Evolutionary conservation across 768 basidiomycete genomes (phyloP).

Genomic region (Trametes cinnabarina): DNA sequence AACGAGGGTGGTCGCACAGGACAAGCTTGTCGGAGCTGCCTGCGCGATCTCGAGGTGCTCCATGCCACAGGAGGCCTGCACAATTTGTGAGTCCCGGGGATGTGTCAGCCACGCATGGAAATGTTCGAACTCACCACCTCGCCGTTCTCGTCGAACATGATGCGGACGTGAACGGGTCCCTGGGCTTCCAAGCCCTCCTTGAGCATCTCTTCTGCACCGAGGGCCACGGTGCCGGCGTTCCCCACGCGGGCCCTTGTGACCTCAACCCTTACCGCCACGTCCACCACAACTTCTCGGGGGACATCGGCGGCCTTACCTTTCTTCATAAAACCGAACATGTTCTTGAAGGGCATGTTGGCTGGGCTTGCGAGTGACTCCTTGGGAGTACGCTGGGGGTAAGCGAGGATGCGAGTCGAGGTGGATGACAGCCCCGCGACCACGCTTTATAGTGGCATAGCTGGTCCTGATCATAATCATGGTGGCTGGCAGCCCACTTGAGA

Average conservation of each 20-base stretch:
- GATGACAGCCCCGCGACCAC: background rate
- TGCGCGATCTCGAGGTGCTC: background rate
- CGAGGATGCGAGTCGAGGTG: background rate
- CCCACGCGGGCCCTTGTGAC: background rate
- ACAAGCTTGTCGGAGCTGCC: background rate
- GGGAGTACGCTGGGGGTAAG: background rate
- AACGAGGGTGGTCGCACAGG: constrained; percentile 11
- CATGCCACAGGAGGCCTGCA: background rate
- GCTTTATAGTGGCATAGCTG: background rate
- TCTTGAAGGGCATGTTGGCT: background rate
- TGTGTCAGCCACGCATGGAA: background rate
- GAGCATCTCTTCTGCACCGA: background rate
- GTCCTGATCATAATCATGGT: background rate
- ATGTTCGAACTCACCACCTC: constrained; percentile 1
- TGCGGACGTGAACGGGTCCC: constrained; percentile 7
- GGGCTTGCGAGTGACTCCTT: background rate
- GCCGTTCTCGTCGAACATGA: constrained; percentile 2
- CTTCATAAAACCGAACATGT: background rate
- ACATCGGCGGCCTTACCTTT: background rate
- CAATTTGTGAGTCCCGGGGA: background rate
- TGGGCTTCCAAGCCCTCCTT: background rate
- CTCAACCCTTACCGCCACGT: background rate
- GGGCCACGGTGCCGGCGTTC: background rate
- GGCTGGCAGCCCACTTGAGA: background rate
- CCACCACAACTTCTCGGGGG: background rate